Percentiles rank a stretch among this genome's conserved stretches.
Evolutionary conservation across 257 asterid genomes (phyloP).

Genomic region (Solanum ossicruentum): DNA sequence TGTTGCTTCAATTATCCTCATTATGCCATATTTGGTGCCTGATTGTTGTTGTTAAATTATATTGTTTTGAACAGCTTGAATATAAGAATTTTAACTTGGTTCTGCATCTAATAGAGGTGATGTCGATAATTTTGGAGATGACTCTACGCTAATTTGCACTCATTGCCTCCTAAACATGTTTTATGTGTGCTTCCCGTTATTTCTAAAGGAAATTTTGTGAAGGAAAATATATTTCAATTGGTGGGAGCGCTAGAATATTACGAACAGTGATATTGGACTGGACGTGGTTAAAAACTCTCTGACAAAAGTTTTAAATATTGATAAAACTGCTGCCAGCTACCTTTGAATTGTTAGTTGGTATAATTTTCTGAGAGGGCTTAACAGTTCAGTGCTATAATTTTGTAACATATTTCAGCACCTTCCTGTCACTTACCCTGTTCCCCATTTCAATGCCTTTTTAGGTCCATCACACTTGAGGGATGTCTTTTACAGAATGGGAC

Average conservation of each 20-base stretch:
- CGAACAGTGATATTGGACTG: neutral
- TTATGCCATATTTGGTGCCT: neutral
- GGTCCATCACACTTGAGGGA: conserved; percentile 64
- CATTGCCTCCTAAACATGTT: neutral
- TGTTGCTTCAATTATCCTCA: neutral
- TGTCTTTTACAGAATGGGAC: conserved; percentile 74
- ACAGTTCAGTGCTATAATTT: neutral
- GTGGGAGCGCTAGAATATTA: neutral
- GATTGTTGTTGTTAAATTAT: neutral
- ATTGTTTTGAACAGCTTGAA: neutral
- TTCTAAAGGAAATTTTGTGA: neutral
- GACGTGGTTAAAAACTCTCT: neutral
- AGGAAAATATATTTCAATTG: neutral
- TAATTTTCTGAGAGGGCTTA: neutral
- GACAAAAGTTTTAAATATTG: neutral
- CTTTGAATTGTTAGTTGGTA: neutral
- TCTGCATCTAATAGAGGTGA: neutral
- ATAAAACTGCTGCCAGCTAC: neutral
- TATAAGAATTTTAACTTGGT: neutral
- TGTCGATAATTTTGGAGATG: neutral
- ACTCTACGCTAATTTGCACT: neutral
- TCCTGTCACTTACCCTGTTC: neutral
- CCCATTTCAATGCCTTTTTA: neutral
- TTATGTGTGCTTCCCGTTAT: neutral
- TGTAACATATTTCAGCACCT: neutral